phyloP scores from a whole-genome alignment of 441 rosid genomes.

The Erodium moschatum region DNA sequence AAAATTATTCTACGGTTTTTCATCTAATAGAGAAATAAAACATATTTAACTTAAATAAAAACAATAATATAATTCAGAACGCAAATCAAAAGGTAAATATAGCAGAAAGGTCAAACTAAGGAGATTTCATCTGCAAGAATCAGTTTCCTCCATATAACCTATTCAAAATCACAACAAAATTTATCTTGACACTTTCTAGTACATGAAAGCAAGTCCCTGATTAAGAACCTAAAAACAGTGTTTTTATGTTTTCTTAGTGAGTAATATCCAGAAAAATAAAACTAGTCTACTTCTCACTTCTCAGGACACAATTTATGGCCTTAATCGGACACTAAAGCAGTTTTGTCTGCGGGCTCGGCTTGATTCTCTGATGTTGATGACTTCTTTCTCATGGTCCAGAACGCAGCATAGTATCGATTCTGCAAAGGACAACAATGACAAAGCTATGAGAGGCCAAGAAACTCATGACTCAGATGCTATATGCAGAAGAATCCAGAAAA shows the following conservation, averaged over 20 bases:
- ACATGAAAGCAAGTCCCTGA: background rate
- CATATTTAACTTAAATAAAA: background rate
- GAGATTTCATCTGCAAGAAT: background rate
- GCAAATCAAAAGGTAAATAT: background rate
- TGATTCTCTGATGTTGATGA: slow-evolving; percentile 23
- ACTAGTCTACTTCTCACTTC: no score
- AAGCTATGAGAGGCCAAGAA: background rate
- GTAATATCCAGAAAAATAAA: no score
- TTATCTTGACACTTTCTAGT: background rate
- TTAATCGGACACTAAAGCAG: background rate
- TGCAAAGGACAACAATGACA: slow-evolving; percentile 27
- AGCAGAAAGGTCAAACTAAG: background rate
- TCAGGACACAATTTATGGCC: background rate
- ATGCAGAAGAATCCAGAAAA: background rate
- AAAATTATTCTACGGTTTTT: no score
- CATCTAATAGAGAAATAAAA: no score
- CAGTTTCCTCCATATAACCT: background rate
- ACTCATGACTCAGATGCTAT: background rate
- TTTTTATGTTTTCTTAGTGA: no score
- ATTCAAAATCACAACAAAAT: background rate
- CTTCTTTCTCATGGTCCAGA: slow-evolving; percentile 87
- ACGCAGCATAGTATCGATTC: slow-evolving; percentile 71
- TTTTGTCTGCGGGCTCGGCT: background rate
- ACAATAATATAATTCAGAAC: background rate
- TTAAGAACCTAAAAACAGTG: background rate